Conservation (phyloP, 2,329 filamentous ascomycete species). For the Cyclaneusma minus region DNA sequence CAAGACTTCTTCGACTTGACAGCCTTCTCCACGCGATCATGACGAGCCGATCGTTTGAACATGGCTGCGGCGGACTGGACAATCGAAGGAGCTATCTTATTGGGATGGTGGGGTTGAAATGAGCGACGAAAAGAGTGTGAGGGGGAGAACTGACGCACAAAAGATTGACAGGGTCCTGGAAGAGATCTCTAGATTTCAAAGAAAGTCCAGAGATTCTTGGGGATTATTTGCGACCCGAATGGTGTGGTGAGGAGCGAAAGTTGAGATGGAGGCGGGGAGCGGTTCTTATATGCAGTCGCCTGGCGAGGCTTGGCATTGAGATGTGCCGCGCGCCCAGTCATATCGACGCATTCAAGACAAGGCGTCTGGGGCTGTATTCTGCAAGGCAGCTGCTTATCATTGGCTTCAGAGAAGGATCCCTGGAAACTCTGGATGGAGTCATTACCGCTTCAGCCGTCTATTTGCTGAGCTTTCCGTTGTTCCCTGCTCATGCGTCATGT, state of each 20-base stretch:
- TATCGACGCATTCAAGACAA: no score
- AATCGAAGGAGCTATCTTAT: constrained; percentile 8
- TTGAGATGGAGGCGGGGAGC: no score
- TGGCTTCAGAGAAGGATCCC: no score
- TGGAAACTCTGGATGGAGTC: no score
- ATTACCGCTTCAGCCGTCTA: no score
- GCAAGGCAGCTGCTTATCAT: no score
- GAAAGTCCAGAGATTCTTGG: constrained; percentile 20
- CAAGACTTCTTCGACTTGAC: constrained; percentile 66
- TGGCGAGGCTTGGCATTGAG: no score
- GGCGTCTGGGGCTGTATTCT: no score
- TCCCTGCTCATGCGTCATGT: no score
- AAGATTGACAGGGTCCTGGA: constrained; percentile 22
- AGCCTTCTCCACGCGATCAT: constrained; percentile 79
- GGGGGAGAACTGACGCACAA: constrained; percentile 19
- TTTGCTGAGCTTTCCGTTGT: no score
- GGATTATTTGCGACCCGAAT: constrained; percentile 18
- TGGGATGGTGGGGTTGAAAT: constrained; percentile 12
- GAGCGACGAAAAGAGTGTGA: constrained; percentile 20
- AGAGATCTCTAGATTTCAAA: constrained; percentile 20
- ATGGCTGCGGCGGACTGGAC: constrained; percentile 34
- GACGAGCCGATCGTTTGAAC: constrained; percentile 86
- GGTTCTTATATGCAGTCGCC: no score
- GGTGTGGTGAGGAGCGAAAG: constrained; percentile 19
- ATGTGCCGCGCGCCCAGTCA: no score